Percentiles rank a stretch among this genome's conserved stretches.
Evolutionary conservation across 768 basidiomycete species (phyloP).

Genomic region (Suillus ampliporus): DNA sequence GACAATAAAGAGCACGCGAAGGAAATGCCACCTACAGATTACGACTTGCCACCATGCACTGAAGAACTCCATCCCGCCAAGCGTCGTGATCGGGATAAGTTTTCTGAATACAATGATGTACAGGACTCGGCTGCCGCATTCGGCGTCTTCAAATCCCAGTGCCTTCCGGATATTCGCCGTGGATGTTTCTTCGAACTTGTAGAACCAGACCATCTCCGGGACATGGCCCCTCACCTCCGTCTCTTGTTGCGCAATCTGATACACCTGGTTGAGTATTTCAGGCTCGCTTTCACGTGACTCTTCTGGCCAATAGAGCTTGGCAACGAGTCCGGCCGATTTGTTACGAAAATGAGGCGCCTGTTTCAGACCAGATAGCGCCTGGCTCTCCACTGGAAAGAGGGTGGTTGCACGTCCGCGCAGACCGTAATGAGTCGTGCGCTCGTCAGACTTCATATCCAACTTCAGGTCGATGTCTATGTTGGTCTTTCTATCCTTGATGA

Average conservation of each 20-base stretch:
- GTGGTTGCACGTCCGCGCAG: conserved; percentile 16
- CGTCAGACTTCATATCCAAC: not conserved
- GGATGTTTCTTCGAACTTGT: conserved; percentile 3
- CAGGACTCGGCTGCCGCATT: not conserved
- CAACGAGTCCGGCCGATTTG: not conserved
- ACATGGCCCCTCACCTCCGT: not conserved
- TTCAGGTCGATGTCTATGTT: not conserved
- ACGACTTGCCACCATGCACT: conserved; percentile 14
- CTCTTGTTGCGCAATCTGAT: not conserved
- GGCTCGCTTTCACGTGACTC: not conserved
- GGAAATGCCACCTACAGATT: not conserved
- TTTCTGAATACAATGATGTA: not conserved
- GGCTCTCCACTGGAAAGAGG: conserved; percentile 3
- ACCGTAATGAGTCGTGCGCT: conserved; percentile 12
- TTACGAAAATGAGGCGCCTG: not conserved
- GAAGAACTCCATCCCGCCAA: not conserved
- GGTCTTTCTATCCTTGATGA: not conserved
- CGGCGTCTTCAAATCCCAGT: not conserved
- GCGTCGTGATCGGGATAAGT: not conserved
- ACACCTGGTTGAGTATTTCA: not conserved
- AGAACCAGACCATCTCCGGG: not conserved
- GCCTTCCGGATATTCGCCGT: not conserved
- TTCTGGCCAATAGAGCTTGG: conserved; percentile 1
- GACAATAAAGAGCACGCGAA: not conserved
- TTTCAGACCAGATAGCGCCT: not conserved